Evolutionary conservation across 768 basidiomycete species (phyloP).

Genomic region (Pisolithus marmoratus): DNA sequence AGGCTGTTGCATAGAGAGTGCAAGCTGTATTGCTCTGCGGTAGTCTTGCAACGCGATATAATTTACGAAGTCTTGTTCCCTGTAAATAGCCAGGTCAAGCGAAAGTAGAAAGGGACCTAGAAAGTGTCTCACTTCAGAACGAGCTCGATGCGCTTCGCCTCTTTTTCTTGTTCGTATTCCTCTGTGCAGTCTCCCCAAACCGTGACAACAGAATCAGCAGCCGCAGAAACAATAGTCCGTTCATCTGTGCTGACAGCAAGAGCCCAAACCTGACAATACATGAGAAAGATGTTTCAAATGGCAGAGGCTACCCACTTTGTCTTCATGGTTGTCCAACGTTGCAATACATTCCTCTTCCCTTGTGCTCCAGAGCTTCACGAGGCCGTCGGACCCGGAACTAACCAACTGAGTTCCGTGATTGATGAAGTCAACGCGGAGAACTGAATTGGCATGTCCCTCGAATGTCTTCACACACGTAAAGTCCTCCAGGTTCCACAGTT

Average conservation of each 20-base stretch:
- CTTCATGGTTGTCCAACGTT: slow-evolving; percentile 96
- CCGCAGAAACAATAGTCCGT: slow-evolving; percentile 82
- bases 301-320: slow-evolving; percentile 59
- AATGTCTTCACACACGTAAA: slow-evolving; percentile 94
- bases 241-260: slow-evolving; percentile 80
- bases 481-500: slow-evolving; percentile 91
- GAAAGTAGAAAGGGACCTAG: neutral
- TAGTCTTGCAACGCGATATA: slow-evolving; percentile 87
- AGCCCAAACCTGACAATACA: slow-evolving; percentile 82
- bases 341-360: slow-evolving; percentile 79
- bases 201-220: slow-evolving; percentile 92
- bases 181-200: slow-evolving; percentile 97
- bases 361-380: slow-evolving; percentile 95
- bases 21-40: slow-evolving; percentile 83
- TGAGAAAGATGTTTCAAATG: neutral
- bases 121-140: slow-evolving; percentile 67
- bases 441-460: slow-evolving; percentile 97
- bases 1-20: slow-evolving; percentile 90
- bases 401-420: slow-evolving; percentile 80
- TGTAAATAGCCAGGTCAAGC: slow-evolving; percentile 29
- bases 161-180: slow-evolving; percentile 71
- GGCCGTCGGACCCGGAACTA: slow-evolving; percentile 87
- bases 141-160: slow-evolving; percentile 61
- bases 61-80: slow-evolving; percentile 94
- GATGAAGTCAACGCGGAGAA: slow-evolving; percentile 87